Evolutionary conservation across 2,329 filamentous ascomycete species (phyloP).

Genomic region (Fusarium sp.): DNA sequence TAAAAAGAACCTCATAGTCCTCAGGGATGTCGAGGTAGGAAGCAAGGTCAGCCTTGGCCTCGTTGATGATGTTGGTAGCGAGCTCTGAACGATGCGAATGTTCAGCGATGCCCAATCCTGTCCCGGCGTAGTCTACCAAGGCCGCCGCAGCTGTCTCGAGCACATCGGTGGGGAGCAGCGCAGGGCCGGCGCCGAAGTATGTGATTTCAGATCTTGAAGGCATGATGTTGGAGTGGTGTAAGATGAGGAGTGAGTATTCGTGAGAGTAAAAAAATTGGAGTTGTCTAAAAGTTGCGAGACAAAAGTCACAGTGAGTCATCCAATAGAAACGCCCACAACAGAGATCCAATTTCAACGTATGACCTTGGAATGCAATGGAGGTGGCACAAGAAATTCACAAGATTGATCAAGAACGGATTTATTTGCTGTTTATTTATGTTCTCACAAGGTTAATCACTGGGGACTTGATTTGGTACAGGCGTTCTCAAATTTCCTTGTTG

Average conservation of each 20-base stretch:
- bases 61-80: slow-evolving; percentile 81
- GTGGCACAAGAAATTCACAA: neutral
- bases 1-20: slow-evolving; percentile 88
- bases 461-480: no score
- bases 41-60: slow-evolving; percentile 79
- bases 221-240: slow-evolving; percentile 59
- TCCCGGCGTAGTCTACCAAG: slow-evolving; percentile 83
- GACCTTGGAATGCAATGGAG: slow-evolving; percentile 20
- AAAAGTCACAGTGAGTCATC: slow-evolving; percentile 38
- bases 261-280: slow-evolving; percentile 28
- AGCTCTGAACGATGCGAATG: slow-evolving; percentile 87
- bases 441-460: no score
- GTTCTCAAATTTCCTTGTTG: no score
- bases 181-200: slow-evolving; percentile 92
- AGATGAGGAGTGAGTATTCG: slow-evolving; percentile 19
- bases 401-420: neutral
- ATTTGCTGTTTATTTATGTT: no score
- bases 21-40: slow-evolving; percentile 83
- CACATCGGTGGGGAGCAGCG: slow-evolving; percentile 83
- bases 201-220: slow-evolving; percentile 78
- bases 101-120: slow-evolving; percentile 87
- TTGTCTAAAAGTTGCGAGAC: slow-evolving; percentile 17
- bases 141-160: slow-evolving; percentile 80
- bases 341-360: slow-evolving; percentile 30
- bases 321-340: slow-evolving; percentile 38